Conservation (phyloP, 176 grass and related monocot species). For the Oryza glumipatula region DNA sequence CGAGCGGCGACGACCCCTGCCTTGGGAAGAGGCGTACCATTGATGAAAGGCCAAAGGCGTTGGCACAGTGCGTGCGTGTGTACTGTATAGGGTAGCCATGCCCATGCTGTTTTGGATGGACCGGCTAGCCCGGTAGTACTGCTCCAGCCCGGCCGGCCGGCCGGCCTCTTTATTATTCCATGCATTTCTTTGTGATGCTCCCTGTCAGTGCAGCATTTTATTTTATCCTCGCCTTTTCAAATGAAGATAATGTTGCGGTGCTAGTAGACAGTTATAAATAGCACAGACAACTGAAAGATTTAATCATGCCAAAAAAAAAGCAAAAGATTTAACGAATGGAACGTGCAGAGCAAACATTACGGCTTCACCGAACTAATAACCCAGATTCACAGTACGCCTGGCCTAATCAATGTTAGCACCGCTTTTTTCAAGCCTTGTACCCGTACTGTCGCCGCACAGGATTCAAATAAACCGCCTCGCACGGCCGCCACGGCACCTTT, state of each 20-base stretch:
- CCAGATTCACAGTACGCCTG: neutral
- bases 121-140: neutral
- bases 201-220: neutral
- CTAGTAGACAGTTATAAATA: neutral
- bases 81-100: neutral
- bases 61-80: neutral
- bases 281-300: neutral
- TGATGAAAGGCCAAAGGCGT: conserved; percentile 9
- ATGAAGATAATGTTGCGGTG: neutral
- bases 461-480: conserved; percentile 13
- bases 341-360: neutral
- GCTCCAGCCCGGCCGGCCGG: neutral
- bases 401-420: neutral
- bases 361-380: neutral
- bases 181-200: neutral
- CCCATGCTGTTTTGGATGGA: neutral
- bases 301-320: no score
- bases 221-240: neutral
- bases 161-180: neutral
- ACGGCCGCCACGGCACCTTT: neutral
- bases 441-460: neutral
- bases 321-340: neutral
- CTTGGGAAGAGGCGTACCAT: conserved; percentile 44
- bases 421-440: neutral
- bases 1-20: neutral